phyloP scores from a whole-genome alignment of 371 early-diverging fungal species.

The Zychaea mexicana region DNA sequence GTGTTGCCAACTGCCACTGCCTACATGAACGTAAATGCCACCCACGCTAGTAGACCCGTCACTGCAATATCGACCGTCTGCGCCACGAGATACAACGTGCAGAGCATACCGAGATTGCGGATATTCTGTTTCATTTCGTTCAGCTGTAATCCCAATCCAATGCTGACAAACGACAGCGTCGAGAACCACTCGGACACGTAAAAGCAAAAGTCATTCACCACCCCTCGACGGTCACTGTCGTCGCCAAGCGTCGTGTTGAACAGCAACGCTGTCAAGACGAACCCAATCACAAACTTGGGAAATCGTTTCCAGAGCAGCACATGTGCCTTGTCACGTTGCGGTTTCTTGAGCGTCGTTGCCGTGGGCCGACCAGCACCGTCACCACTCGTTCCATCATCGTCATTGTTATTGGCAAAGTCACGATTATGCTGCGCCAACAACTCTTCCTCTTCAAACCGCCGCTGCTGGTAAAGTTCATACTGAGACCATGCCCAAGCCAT shows the following conservation, averaged over 20 bases:
- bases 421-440: slow-evolving; percentile 6
- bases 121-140: slow-evolving; percentile 57
- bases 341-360: slow-evolving; percentile 13
- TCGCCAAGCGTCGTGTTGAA: slow-evolving; percentile 57
- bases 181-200: slow-evolving; percentile 68
- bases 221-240: slow-evolving; percentile 27
- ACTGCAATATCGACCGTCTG: slow-evolving; percentile 61
- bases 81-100: slow-evolving; percentile 56
- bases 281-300: slow-evolving; percentile 67
- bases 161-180: slow-evolving; percentile 64
- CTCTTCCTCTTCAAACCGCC: slow-evolving; percentile 30
- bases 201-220: slow-evolving; percentile 55
- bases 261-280: slow-evolving; percentile 57
- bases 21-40: slow-evolving; percentile 51
- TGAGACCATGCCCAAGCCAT: slow-evolving; percentile 62
- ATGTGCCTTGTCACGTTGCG: slow-evolving; percentile 22
- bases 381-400: slow-evolving; percentile 3
- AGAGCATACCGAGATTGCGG: slow-evolving; percentile 49
- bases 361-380: slow-evolving; percentile 12
- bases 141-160: slow-evolving; percentile 59
- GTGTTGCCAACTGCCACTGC: too few relatives aligned
- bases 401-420: neutral
- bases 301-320: slow-evolving; percentile 60
- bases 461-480: slow-evolving; percentile 45
- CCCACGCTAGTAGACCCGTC: slow-evolving; percentile 55